phyloP scores from a whole-genome alignment of 345 rosid genomes.

The Theobroma cacao region DNA sequence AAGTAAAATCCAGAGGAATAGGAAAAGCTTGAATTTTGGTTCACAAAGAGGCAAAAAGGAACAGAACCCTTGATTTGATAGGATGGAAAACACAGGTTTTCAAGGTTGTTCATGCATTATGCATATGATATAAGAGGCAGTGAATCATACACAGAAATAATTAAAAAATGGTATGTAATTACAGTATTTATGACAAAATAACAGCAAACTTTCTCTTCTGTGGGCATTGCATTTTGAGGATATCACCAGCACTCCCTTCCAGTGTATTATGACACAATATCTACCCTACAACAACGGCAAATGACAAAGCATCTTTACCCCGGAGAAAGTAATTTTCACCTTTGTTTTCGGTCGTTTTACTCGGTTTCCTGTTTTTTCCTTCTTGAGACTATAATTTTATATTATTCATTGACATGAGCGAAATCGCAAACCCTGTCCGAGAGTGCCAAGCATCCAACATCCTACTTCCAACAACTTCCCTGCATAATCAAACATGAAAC shows the following conservation, averaged over 20 bases:
- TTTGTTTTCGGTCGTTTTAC: constrained; percentile 20
- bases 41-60: neutral
- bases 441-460: constrained; percentile 61
- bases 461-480: constrained; percentile 91
- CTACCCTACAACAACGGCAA: constrained; percentile 23
- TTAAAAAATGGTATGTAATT: constrained; percentile 44
- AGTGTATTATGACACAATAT: constrained; percentile 23
- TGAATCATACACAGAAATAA: constrained; percentile 18
- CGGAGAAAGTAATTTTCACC: neutral
- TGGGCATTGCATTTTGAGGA: constrained; percentile 1
- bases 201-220: constrained; percentile 17
- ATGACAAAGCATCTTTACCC: neutral
- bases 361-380: constrained; percentile 16
- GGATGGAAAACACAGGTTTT: neutral
- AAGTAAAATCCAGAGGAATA: neutral
- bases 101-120: constrained; percentile 22
- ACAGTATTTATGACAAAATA: constrained; percentile 42
- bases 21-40: neutral
- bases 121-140: neutral
- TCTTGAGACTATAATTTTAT: constrained; percentile 19
- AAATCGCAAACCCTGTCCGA: constrained; percentile 56
- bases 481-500: constrained; percentile 24
- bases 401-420: constrained; percentile 57
- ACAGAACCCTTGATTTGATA: constrained; percentile 12
- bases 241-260: constrained; percentile 10